Percentiles rank a stretch among this genome's conserved stretches.
Evolutionary conservation across 805 yeast species (phyloP).

Genomic region (Saccharomycopsis amapae): DNA sequence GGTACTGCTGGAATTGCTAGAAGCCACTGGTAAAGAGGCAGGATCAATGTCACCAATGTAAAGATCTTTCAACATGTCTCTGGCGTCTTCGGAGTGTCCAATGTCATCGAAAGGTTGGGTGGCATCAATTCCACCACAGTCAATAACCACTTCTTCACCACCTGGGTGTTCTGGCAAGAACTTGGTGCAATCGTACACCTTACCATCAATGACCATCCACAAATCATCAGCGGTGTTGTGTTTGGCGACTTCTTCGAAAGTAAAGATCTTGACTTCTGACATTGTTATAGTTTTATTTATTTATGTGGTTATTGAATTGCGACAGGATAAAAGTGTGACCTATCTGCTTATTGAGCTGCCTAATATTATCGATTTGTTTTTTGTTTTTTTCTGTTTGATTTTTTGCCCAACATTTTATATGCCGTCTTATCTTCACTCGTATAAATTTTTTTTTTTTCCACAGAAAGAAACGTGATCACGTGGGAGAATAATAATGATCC

Average conservation of each 20-base stretch:
- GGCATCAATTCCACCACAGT: conserved; percentile 78
- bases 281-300: not conserved
- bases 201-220: conserved; percentile 79
- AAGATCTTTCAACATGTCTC: conserved; percentile 60
- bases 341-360: too few relatives aligned
- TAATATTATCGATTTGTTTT: too few relatives aligned
- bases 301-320: too few relatives aligned
- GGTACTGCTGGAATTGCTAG: conserved; percentile 21
- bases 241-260: conserved; percentile 45
- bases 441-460: too few relatives aligned
- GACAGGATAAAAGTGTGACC: too few relatives aligned
- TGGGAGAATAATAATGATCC: too few relatives aligned
- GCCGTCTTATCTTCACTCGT: too few relatives aligned
- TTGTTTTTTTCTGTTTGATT: too few relatives aligned
- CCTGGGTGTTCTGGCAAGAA: conserved; percentile 59
- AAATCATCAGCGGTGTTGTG: conserved; percentile 73
- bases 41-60: conserved; percentile 77
- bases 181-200: conserved; percentile 66
- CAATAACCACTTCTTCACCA: conserved; percentile 74
- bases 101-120: conserved; percentile 69
- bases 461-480: too few relatives aligned
- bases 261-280: conserved; percentile 18
- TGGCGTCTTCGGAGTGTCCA: conserved; percentile 97
- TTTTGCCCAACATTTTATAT: too few relatives aligned
- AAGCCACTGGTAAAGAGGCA: conserved; percentile 34